These are phyloP conservation scores for Talaromyces sp. DNA, from an alignment of 2,329 filamentous ascomycete species.

Conservation along the genomic window DNA sequence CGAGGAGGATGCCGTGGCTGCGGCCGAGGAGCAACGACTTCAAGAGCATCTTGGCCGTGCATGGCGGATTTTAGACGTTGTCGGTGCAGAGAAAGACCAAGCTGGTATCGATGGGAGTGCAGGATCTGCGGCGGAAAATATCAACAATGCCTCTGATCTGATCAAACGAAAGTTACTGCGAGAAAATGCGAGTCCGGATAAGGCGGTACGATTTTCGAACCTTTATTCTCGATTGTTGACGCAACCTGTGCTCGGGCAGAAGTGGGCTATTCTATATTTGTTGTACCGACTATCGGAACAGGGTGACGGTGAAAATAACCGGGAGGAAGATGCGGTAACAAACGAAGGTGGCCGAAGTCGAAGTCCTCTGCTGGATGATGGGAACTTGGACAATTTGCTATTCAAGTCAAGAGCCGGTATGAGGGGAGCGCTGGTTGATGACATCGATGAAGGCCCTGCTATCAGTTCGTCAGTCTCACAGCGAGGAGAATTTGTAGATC, in stretches of 20 bases:
- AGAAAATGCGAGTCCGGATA: slow-evolving; percentile 67
- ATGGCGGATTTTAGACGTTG: slow-evolving; percentile 37
- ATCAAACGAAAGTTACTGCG: slow-evolving; percentile 86
- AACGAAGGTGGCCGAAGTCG: slow-evolving; percentile 31
- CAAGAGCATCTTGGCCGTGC: slow-evolving; percentile 35
- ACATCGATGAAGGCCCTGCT: slow-evolving; percentile 37
- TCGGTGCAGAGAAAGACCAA: slow-evolving; percentile 2
- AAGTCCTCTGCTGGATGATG: slow-evolving; percentile 41
- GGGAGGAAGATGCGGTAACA: slow-evolving; percentile 20
- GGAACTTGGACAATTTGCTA: slow-evolving; percentile 38
- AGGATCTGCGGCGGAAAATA: slow-evolving; percentile 43
- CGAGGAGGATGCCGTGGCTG: slow-evolving; percentile 33
- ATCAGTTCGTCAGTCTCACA: slow-evolving; percentile 43
- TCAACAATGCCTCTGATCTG: slow-evolving; percentile 87
- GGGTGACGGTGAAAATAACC: slow-evolving; percentile 27
- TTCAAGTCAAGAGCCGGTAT: slow-evolving; percentile 28
- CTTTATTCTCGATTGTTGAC: slow-evolving; percentile 84
- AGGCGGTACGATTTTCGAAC: slow-evolving; percentile 82
- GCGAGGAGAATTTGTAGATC: slow-evolving; percentile 27
- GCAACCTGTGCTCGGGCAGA: slow-evolving; percentile 88
- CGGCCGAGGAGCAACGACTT: slow-evolving; percentile 38
- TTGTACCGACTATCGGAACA: slow-evolving; percentile 78
- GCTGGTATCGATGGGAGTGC: slow-evolving; percentile 24
- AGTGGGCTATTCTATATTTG: slow-evolving; percentile 94
- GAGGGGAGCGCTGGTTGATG: slow-evolving; percentile 23